These are phyloP conservation scores for Solanum clarkiae DNA, from an alignment of 257 asterid species.

Conservation along the genomic window DNA sequence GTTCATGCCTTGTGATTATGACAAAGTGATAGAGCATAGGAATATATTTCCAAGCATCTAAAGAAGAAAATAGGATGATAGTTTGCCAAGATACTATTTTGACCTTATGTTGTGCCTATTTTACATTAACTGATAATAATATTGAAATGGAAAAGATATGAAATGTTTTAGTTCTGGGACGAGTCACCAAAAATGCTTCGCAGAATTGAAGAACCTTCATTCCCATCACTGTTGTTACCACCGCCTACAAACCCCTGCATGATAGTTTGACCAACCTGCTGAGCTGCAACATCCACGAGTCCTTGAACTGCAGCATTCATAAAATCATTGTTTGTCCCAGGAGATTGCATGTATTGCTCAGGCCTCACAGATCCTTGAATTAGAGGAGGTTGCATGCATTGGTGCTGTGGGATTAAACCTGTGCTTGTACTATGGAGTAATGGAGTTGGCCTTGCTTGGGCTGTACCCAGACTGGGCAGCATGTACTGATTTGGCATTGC, in stretches of 20 bases:
- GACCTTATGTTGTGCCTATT: background rate
- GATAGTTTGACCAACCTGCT: conserved; percentile 26
- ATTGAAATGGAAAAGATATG: background rate
- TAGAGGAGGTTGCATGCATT: background rate
- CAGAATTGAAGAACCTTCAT: conserved; percentile 1
- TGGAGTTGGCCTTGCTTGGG: background rate
- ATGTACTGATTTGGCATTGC: background rate
- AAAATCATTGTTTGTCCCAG: conserved; percentile 1
- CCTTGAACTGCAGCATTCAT: conserved; percentile 25
- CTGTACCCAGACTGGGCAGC: background rate
- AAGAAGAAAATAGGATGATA: background rate
- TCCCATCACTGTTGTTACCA: background rate
- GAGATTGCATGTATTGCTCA: background rate
- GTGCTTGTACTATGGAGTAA: background rate
- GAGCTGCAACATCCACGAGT: conserved; percentile 30
- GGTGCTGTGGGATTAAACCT: conserved; percentile 3
- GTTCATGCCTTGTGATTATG: background rate
- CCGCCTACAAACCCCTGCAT: conserved; percentile 17
- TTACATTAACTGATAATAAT: background rate
- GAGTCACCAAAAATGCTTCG: background rate
- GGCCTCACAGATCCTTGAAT: background rate
- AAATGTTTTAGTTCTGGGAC: background rate
- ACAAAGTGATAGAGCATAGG: background rate
- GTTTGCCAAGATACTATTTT: background rate
- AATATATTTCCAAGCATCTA: background rate